phyloP scores from a whole-genome alignment of 768 basidiomycete genomes.

The Russula lepida region DNA sequence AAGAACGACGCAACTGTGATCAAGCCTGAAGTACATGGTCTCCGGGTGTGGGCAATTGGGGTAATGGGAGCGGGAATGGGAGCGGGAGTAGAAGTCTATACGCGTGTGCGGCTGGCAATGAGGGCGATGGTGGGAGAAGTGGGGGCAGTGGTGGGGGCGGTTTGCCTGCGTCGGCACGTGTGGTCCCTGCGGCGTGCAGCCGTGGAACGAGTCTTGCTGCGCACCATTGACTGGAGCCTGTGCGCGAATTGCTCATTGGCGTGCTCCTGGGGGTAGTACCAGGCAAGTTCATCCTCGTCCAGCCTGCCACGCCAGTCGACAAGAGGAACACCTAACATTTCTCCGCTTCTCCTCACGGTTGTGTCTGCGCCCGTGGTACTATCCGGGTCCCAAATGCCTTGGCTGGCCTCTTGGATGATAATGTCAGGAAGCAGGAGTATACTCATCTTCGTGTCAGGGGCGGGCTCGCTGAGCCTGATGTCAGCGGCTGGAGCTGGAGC shows the following conservation, averaged over 20 bases:
- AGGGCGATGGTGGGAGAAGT: neutral
- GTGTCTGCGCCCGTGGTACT: neutral
- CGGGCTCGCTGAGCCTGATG: neutral
- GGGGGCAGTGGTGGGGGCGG: neutral
- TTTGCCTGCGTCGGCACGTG: neutral
- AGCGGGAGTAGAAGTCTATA: neutral
- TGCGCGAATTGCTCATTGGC: neutral
- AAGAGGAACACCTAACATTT: neutral
- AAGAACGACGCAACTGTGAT: conserved; percentile 3
- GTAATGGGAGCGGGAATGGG: neutral
- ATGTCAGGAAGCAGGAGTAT: neutral
- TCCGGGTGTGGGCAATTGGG: neutral
- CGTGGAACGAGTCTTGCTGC: neutral
- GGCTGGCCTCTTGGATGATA: neutral
- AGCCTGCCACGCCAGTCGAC: neutral
- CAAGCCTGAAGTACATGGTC: neutral
- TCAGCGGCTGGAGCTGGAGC: neutral
- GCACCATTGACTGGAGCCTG: neutral
- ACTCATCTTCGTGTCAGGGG: no score
- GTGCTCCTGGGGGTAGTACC: neutral
- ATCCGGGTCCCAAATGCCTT: neutral
- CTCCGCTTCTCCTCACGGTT: neutral
- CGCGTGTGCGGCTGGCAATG: neutral
- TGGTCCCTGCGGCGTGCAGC: neutral
- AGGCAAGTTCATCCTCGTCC: neutral